Percentiles rank a stretch among this genome's conserved stretches.
phyloP scores from a whole-genome alignment of 176 grass and related monocot species.

The Triticum monococcum region DNA sequence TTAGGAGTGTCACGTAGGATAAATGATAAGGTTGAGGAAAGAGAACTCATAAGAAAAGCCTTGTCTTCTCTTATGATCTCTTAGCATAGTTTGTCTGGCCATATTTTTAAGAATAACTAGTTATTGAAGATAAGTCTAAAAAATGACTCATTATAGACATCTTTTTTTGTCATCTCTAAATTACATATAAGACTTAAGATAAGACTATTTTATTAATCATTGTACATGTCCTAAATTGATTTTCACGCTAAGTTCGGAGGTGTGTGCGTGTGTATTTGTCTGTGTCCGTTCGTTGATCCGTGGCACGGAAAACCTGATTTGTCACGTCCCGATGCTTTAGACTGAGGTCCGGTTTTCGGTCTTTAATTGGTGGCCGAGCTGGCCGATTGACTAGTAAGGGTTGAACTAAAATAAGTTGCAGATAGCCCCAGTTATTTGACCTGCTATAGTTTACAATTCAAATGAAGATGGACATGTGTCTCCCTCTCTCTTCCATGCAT shows the following conservation, averaged over 20 bases:
- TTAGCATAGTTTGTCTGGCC: too few species aligned
- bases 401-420: neutral
- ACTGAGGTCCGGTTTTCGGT: neutral
- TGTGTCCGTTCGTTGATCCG: constrained; percentile 30
- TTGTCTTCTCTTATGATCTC: too few species aligned
- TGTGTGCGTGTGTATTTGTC: constrained; percentile 29
- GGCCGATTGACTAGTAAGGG: constrained; percentile 9
- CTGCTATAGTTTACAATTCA: neutral
- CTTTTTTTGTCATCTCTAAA: too few species aligned
- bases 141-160: too few species aligned
- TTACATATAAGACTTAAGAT: too few species aligned
- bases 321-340: constrained; percentile 5
- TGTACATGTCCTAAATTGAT: neutral
- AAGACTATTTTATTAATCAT: too few species aligned
- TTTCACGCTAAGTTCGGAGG: neutral
- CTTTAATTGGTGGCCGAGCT: constrained; percentile 6
- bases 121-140: too few species aligned
- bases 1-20: too few species aligned
- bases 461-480: neutral
- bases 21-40: too few species aligned
- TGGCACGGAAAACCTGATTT: constrained; percentile 46
- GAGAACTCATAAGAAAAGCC: too few species aligned
- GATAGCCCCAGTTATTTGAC: constrained; percentile 11
- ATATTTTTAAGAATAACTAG: too few species aligned
- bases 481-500: neutral